These are phyloP conservation scores for Sonneratia caseolaris DNA, from an alignment of 345 rosid genomes.

Conservation along the genomic window DNA sequence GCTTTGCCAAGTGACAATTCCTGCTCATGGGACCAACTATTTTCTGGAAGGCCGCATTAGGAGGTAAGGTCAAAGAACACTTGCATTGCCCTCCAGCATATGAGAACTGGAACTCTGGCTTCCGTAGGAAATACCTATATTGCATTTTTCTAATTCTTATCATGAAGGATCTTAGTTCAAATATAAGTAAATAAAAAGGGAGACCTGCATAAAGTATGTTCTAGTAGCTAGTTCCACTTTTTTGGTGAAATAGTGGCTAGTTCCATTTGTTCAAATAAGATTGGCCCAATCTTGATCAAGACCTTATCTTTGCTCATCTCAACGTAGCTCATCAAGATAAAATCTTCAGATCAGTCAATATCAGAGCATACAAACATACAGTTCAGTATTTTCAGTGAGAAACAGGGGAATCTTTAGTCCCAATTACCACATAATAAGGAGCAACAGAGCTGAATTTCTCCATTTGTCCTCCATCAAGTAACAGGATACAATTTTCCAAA, in stretches of 20 bases:
- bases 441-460: not conserved
- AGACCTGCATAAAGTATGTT: not conserved
- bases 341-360: not conserved
- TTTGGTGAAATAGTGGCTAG: not conserved
- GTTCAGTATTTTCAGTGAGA: too few relatives aligned
- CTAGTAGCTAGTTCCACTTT: not conserved
- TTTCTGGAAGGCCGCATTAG: slow-evolving; percentile 39
- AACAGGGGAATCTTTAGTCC: too few relatives aligned
- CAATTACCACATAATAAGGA: not conserved
- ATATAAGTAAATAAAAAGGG: not conserved
- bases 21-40: slow-evolving; percentile 42
- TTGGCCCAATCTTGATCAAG: not conserved
- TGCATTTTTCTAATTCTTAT: not conserved
- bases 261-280: not conserved
- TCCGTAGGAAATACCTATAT: slow-evolving; percentile 35
- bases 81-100: slow-evolving; percentile 22
- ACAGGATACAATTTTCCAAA: not conserved
- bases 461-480: not conserved
- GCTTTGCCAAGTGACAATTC: slow-evolving; percentile 45
- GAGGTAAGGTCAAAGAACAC: slow-evolving; percentile 44
- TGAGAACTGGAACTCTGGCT: slow-evolving; percentile 36
- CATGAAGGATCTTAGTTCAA: not conserved
- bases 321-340: not conserved
- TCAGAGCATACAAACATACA: not conserved
- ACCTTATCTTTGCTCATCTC: not conserved